Percentiles rank a stretch among this genome's conserved stretches.
Conservation (phyloP, 1,284 basidiomycete genomes). For the Puccinia polysora region DNA sequence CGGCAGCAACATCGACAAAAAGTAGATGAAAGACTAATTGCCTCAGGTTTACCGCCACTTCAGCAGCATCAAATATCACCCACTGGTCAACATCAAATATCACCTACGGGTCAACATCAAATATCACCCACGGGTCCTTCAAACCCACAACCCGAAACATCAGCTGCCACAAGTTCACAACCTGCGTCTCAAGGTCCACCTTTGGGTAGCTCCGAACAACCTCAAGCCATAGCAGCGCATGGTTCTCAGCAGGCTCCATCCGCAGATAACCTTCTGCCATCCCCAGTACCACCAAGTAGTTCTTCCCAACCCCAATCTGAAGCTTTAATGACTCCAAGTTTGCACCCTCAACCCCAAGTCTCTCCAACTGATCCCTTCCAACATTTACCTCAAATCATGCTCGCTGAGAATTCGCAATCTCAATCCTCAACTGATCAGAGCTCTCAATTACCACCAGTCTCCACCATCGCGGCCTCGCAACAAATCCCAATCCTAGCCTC, state of each 20-base stretch:
- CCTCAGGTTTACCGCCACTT: too few species aligned
- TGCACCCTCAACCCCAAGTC: background rate
- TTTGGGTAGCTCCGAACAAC: background rate
- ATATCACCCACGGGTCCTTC: background rate
- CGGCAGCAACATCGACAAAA: constrained; percentile 41
- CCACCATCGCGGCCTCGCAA: background rate
- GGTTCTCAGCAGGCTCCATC: constrained; percentile 10
- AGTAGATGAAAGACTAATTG: constrained; percentile 30
- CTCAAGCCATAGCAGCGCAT: background rate
- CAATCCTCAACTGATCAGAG: background rate
- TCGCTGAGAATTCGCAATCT: background rate
- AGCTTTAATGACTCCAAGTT: too few species aligned
- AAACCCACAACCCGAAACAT: background rate
- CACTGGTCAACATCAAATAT: constrained; percentile 4
- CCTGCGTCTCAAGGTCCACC: background rate
- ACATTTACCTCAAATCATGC: background rate
- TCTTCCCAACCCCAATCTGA: too few species aligned
- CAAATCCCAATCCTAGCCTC: background rate
- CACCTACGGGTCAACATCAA: too few species aligned
- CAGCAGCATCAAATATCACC: constrained; percentile 5
- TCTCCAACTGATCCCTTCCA: background rate
- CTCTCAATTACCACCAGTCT: too few species aligned
- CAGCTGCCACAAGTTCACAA: background rate
- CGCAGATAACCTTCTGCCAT: too few species aligned
- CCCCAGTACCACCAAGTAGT: background rate